Base-by-base conservation (phyloP, 805 yeast species). In the Pichia rugopelliculosa region DNA sequence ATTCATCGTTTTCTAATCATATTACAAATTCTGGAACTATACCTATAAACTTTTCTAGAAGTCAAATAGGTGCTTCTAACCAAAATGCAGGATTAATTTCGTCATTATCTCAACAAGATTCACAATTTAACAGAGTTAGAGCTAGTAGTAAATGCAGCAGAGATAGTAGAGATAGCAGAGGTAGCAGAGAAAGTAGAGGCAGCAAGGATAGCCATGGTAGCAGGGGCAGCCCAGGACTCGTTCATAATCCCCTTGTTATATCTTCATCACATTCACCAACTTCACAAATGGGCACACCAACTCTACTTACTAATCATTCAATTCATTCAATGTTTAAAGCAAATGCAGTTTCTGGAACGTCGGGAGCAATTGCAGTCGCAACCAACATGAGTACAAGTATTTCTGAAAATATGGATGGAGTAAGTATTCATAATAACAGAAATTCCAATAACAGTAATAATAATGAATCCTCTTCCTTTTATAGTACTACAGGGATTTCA, bases 261-360 rank as follows among this genome's bases (percentile, higher is more conserved):
- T 18, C 39, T 13, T 34, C 47, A 13, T 47, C 50, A 11, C 41
- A 40, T 24, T 44, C 51, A 11, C 51, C 51, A 20, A 34, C 9
- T 3, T 52, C 52, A 8, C 39, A 43, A 18, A 30, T 30, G 6
- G 47, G 45, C 1, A 48, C 45, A 5, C 23, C 52, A 1, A 38
- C 18, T 23, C 46, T 26, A 9, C n/a, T 30, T 9, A 42, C 23
- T 17, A n/a, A 39, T 21, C 44, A 44, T 6, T 45, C 49, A 6
- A 27, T 45, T 12, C 52, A 45, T 34, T 49, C 48, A 9, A 39
- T 45, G 22, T 39, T 50, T 18, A 52, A 50, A 36, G 51, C 55
- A 6, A 37, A 41, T 18, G 50, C 55, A 13, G 39, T 45, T 22
- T 44, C 53, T 6, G 49, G 49, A 10, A 47, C 55, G 6, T 39